Conservation (phyloP, 495 filamentous ascomycete genomes). For the Tuber indicum region DNA sequence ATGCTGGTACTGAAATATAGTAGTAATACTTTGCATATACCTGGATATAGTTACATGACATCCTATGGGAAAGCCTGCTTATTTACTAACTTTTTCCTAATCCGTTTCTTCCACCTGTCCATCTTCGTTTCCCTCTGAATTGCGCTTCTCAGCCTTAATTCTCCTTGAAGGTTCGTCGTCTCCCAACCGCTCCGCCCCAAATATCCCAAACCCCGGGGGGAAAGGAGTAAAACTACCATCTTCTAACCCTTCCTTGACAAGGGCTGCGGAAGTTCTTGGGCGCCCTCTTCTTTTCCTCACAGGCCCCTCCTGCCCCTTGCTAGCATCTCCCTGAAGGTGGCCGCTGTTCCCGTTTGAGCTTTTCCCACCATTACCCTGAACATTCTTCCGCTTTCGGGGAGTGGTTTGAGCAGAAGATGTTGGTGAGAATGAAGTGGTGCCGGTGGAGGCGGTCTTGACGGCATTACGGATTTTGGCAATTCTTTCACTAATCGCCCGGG, state of each 20-base stretch:
- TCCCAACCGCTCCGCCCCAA: neutral
- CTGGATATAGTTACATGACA: neutral
- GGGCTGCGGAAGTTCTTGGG: neutral
- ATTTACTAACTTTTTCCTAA: neutral
- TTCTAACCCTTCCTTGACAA: neutral
- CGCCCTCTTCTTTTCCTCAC: neutral
- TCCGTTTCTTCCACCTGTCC: neutral
- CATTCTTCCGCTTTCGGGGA: constrained; percentile 24
- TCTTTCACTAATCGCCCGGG: constrained; percentile 31
- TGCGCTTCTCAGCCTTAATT: neutral
- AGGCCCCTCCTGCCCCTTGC: neutral
- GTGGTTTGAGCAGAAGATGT: constrained; percentile 4
- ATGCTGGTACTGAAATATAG: neutral
- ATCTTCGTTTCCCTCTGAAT: neutral
- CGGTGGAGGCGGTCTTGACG: neutral
- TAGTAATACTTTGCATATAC: constrained; percentile 1
- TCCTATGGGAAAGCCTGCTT: neutral
- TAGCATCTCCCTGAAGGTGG: neutral
- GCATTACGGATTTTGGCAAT: constrained; percentile 17
- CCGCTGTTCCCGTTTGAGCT: neutral
- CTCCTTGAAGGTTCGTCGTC: neutral
- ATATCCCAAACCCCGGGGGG: neutral
- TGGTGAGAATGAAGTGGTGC: constrained; percentile 6
- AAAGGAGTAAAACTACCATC: neutral
- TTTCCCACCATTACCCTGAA: neutral